Evolutionary conservation across 2,329 filamentous ascomycete species (phyloP).

Genomic region (Penicillium aurantiogriseum): DNA sequence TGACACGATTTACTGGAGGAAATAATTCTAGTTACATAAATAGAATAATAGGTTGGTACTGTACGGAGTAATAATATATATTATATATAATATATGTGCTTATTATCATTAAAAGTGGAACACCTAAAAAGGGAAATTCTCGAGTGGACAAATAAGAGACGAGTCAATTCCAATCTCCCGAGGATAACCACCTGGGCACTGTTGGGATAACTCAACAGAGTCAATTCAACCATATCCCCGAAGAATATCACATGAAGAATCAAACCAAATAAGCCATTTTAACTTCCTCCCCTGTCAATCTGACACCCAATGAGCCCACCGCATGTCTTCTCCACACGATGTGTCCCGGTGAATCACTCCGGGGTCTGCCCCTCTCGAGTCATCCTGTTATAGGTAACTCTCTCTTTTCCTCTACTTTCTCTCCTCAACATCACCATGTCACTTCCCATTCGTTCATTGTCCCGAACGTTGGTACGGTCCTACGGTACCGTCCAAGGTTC

Average conservation of each 20-base stretch:
- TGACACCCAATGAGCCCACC: background rate
- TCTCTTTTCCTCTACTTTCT: background rate
- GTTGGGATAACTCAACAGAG: background rate
- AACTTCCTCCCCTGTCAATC: background rate
- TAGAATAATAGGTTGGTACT: background rate
- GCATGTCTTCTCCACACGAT: background rate
- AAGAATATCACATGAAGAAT: background rate
- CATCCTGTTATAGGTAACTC: background rate
- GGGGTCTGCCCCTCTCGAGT: background rate
- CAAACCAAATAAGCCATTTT: background rate
- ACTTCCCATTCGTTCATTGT: slow-evolving; percentile 30
- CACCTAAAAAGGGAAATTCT: too few species aligned
- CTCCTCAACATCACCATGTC: slow-evolving; percentile 25
- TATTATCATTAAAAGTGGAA: background rate
- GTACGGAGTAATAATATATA: too few species aligned
- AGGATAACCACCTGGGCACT: background rate
- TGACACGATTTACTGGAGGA: background rate
- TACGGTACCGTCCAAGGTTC: slow-evolving; percentile 43
- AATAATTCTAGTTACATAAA: background rate
- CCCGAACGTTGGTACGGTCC: slow-evolving; percentile 30
- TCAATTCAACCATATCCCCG: background rate
- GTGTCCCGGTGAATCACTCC: background rate
- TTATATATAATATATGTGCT: background rate
- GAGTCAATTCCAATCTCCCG: background rate
- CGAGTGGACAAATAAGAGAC: background rate